A percentile compares a stretch with the other conserved stretches of the same genome.
Conservation (phyloP, 2,329 filamentous ascomycete genomes). For the Exophiala sideris region DNA sequence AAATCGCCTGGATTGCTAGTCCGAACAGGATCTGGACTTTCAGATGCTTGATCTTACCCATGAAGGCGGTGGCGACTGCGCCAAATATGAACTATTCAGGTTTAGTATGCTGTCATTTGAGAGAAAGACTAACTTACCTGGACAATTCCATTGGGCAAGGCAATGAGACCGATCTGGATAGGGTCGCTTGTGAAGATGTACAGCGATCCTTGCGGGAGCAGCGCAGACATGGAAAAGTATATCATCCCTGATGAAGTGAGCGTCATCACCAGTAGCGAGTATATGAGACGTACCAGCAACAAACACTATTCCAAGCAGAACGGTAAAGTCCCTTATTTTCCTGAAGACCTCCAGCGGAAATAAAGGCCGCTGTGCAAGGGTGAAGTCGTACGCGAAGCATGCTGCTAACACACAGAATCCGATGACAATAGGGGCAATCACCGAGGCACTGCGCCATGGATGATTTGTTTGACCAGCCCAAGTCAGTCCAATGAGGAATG, state of each 20-base stretch:
- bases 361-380: slow-evolving; percentile 34
- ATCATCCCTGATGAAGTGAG: slow-evolving; percentile 34
- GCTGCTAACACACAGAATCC: slow-evolving; percentile 4
- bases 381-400: slow-evolving; percentile 36
- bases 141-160: slow-evolving; percentile 17
- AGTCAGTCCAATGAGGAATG: slow-evolving; percentile 9
- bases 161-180: slow-evolving; percentile 42
- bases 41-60: slow-evolving; percentile 6
- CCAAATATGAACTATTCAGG: slow-evolving; percentile 3
- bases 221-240: slow-evolving; percentile 46
- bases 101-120: slow-evolving; percentile 19
- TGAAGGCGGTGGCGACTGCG: slow-evolving; percentile 1
- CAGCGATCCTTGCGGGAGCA: slow-evolving; percentile 46
- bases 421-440: not conserved
- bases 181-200: slow-evolving; percentile 40
- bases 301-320: slow-evolving; percentile 3
- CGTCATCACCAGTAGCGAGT: not conserved
- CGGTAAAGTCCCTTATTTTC: slow-evolving; percentile 1
- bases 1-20: slow-evolving; percentile 24
- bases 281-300: not conserved
- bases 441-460: slow-evolving; percentile 12
- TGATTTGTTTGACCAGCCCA: slow-evolving; percentile 21
- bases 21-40: slow-evolving; percentile 8
- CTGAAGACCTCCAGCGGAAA: slow-evolving; percentile 9
- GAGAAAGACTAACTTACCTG: slow-evolving; percentile 23